Percentiles rank a stretch among this genome's conserved stretches.
These are phyloP conservation scores for Mucuna pruriens DNA, from an alignment of 306 rosid species.

Conservation along the genomic window DNA sequence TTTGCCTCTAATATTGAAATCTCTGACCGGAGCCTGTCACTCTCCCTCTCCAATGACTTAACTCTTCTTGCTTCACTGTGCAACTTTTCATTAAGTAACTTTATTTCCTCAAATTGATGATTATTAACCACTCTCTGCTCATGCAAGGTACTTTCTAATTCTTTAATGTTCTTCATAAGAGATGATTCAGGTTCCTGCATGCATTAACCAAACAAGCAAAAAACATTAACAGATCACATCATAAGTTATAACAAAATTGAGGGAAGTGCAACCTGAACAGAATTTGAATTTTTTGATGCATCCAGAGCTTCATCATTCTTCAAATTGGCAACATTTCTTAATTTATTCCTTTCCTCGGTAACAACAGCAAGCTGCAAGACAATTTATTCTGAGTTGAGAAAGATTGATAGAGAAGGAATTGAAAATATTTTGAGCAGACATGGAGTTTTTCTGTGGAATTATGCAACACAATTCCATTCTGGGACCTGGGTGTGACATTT, in stretches of 20 bases:
- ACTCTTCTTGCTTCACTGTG: conserved; percentile 68
- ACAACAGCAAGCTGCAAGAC: conserved; percentile 76
- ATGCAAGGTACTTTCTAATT: conserved; percentile 58
- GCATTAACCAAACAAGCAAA: conserved; percentile 45
- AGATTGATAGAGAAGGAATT: neutral
- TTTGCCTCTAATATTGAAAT: conserved; percentile 89
- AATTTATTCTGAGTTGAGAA: neutral
- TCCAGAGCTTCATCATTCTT: conserved; percentile 58
- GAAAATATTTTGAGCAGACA: neutral
- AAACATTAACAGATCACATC: conserved; percentile 22
- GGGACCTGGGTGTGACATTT: neutral
- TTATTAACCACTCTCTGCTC: conserved; percentile 67
- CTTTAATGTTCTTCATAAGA: conserved; percentile 71
- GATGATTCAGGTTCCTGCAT: conserved; percentile 77
- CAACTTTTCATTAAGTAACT: conserved; percentile 70
- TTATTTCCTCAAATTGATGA: conserved; percentile 71
- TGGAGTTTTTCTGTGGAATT: neutral
- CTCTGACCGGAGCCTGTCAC: conserved; percentile 77
- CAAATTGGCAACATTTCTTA: conserved; percentile 57
- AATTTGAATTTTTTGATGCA: conserved; percentile 47
- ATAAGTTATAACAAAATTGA: conserved; percentile 16
- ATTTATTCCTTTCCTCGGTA: conserved; percentile 78
- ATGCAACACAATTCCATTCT: neutral
- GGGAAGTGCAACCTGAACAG: conserved; percentile 59
- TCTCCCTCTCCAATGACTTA: conserved; percentile 89